A percentile compares a stretch with the other conserved stretches of the same genome.
Evolutionary conservation across 805 yeast species (phyloP).

Genomic region (Hanseniaspora meyeri): DNA sequence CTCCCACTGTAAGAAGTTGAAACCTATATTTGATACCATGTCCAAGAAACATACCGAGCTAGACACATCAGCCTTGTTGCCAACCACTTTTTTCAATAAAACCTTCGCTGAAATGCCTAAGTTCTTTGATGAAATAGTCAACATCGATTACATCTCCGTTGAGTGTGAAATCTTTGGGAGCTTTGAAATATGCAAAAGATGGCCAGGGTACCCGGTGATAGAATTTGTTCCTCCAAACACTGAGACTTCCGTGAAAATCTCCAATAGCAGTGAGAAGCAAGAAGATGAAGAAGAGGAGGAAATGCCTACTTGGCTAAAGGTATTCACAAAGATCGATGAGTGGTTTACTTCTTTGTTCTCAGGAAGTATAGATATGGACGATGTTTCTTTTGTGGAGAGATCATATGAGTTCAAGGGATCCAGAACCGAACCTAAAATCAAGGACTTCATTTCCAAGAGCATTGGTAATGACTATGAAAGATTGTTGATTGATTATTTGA

Average conservation of each 20-base stretch:
- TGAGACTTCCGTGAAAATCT: not conserved
- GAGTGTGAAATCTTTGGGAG: conserved; percentile 27
- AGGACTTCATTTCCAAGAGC: not conserved
- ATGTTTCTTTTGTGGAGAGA: conserved; percentile 5
- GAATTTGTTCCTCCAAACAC: conserved; percentile 38
- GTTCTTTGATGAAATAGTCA: not conserved
- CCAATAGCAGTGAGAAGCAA: not conserved
- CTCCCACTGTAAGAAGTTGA: conserved; percentile 48
- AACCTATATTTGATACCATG: conserved; percentile 44
- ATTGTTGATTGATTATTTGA: conserved; percentile 9
- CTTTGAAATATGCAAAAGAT: conserved; percentile 21
- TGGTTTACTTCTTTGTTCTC: not conserved
- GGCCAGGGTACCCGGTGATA: conserved; percentile 54
- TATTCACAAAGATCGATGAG: conserved; percentile 8
- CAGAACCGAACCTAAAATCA: conserved; percentile 6
- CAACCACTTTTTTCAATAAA: not conserved
- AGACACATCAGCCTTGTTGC: not conserved
- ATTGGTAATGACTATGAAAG: conserved; percentile 8
- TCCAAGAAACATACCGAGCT: conserved; percentile 27
- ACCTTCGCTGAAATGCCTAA: not conserved
- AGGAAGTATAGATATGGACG: not conserved
- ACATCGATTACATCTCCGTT: conserved; percentile 24
- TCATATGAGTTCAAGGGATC: conserved; percentile 3
- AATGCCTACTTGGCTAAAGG: conserved; percentile 3
- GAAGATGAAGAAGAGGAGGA: not conserved